phyloP scores from a whole-genome alignment of 495 filamentous ascomycete species.

The Diplogelasinospora grovesii region DNA sequence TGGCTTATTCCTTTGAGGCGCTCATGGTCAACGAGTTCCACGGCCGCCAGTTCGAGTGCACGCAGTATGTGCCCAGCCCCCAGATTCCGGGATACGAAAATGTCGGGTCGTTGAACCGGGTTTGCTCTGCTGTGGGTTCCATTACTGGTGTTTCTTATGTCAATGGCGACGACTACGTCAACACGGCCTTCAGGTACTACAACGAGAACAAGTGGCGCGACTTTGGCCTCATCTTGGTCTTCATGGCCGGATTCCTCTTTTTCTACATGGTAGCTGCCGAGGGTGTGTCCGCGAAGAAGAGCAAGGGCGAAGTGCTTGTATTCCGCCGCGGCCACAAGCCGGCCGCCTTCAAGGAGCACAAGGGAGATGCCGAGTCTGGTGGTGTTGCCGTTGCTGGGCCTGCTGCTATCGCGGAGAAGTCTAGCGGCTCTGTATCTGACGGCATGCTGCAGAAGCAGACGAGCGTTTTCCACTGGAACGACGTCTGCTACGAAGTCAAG shows the following conservation, averaged over 20 bases:
- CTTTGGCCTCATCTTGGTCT: constrained; percentile 70
- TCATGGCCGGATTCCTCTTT: constrained; percentile 59
- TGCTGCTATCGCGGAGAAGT: constrained; percentile 34
- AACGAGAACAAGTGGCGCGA: constrained; percentile 67
- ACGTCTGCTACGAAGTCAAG: constrained; percentile 84
- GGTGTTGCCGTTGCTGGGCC: constrained; percentile 34
- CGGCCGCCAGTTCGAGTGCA: constrained; percentile 56
- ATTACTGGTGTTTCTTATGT: constrained; percentile 45
- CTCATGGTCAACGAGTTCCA: constrained; percentile 90
- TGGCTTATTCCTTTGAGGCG: constrained; percentile 80
- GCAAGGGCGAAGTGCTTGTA: constrained; percentile 82
- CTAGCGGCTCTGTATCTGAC: constrained; percentile 38
- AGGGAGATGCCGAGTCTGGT: constrained; percentile 48
- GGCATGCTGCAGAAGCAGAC: constrained; percentile 48
- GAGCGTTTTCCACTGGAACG: constrained; percentile 78
- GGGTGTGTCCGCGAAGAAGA: constrained; percentile 66
- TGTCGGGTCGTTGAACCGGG: constrained; percentile 32
- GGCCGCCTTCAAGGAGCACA: constrained; percentile 48
- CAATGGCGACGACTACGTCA: constrained; percentile 65
- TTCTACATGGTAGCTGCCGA: constrained; percentile 69
- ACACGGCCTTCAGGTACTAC: constrained; percentile 54
- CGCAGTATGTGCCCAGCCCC: constrained; percentile 51
- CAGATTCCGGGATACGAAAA: constrained; percentile 38
- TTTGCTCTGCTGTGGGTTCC: constrained; percentile 60
- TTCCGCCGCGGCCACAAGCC: constrained; percentile 73